phyloP scores from a whole-genome alignment of 2,329 filamentous ascomycete genomes.

The Phoma sp. region DNA sequence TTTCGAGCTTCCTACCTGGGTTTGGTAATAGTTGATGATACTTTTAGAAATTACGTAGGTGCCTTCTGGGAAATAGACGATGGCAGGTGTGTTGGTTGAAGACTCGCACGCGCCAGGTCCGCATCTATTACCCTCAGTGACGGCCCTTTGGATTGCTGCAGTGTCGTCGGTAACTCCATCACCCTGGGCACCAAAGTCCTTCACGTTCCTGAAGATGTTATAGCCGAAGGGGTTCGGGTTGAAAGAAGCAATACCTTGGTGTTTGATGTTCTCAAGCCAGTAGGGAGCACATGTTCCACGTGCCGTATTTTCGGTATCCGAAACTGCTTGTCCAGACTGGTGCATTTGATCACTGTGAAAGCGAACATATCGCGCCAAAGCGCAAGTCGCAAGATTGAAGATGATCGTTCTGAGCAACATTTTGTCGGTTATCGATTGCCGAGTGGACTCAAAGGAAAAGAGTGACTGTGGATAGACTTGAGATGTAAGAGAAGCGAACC shows the following conservation, averaged over 20 bases:
- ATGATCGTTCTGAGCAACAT: constrained; percentile 19
- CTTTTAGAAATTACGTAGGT: constrained; percentile 64
- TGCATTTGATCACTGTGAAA: constrained; percentile 1
- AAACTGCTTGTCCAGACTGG: neutral
- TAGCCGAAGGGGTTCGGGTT: constrained; percentile 47
- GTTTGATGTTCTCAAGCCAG: constrained; percentile 51
- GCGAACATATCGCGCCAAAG: constrained; percentile 24
- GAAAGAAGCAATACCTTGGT: constrained; percentile 50
- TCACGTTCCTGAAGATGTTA: constrained; percentile 51
- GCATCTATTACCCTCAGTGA: constrained; percentile 50
- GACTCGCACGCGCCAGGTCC: constrained; percentile 50
- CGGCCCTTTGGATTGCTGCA: constrained; percentile 58
- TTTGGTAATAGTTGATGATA: constrained; percentile 69
- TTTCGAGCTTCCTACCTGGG: constrained; percentile 48
- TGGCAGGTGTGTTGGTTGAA: constrained; percentile 59
- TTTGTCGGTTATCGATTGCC: neutral
- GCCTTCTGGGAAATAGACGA: constrained; percentile 65
- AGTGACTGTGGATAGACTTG: constrained; percentile 13
- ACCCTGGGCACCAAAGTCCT: constrained; percentile 49
- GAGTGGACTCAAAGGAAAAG: constrained; percentile 3
- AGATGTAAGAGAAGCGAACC: neutral
- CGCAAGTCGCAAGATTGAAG: constrained; percentile 20
- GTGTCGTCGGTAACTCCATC: constrained; percentile 54
- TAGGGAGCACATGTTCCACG: constrained; percentile 39
- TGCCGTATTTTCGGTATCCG: constrained; percentile 10